A percentile compares a stretch with the other conserved stretches of the same genome.
These are phyloP conservation scores for Citrus sp. DNA, from an alignment of 345 rosid genomes.

Conservation along the genomic window DNA sequence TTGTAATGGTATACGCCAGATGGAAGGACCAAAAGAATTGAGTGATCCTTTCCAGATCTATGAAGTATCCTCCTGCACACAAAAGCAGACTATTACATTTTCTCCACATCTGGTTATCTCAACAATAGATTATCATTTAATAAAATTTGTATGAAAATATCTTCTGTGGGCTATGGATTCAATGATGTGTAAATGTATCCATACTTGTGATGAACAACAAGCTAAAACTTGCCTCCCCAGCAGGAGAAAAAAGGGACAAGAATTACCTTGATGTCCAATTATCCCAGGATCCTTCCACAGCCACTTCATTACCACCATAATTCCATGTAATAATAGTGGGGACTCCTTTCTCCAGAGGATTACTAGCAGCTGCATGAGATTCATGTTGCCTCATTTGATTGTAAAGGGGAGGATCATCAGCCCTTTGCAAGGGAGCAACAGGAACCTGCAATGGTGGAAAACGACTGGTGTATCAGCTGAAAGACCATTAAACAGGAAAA, in stretches of 20 bases:
- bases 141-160: not conserved
- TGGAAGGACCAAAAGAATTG: slow-evolving; percentile 72
- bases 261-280: slow-evolving; percentile 72
- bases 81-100: slow-evolving; percentile 12
- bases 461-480: slow-evolving; percentile 9
- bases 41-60: slow-evolving; percentile 79
- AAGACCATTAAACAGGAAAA: slow-evolving; percentile 1
- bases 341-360: slow-evolving; percentile 55
- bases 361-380: slow-evolving; percentile 38
- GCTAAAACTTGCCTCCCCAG: not conserved
- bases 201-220: not conserved
- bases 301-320: slow-evolving; percentile 82
- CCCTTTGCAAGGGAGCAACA: slow-evolving; percentile 55
- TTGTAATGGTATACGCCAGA: slow-evolving; percentile 83
- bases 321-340: slow-evolving; percentile 83
- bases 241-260: not conserved
- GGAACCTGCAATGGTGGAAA: slow-evolving; percentile 51
- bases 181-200: not conserved
- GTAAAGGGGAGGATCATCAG: slow-evolving; percentile 37
- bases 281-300: slow-evolving; percentile 96
- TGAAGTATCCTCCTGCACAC: slow-evolving; percentile 66
- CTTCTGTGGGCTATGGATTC: not conserved
- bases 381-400: slow-evolving; percentile 52
- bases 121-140: not conserved
- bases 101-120: not conserved